These are phyloP conservation scores for Sporobolomyces phaffii DNA, from an alignment of 768 basidiomycete species.

Conservation along the genomic window DNA sequence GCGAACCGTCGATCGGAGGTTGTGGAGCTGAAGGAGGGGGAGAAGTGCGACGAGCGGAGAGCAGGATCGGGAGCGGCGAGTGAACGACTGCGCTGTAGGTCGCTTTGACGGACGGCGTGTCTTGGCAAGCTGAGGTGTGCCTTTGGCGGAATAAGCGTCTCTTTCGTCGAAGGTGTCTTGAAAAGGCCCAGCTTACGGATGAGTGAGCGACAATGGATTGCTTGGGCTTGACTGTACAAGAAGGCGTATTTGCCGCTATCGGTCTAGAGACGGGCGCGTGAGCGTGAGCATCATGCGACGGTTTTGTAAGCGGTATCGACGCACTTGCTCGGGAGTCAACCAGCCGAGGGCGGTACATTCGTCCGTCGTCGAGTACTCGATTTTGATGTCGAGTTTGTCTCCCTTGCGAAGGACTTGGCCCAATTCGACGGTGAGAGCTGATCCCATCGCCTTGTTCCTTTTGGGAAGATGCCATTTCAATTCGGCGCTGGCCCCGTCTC, in stretches of 20 bases:
- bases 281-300: neutral
- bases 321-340: conserved; percentile 65
- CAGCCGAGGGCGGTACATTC: conserved; percentile 75
- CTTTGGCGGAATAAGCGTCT: too few species aligned
- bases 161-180: too few species aligned
- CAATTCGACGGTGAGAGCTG: conserved; percentile 62
- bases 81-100: conserved; percentile 77
- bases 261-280: conserved; percentile 13
- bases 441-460: conserved; percentile 68
- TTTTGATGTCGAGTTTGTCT: conserved; percentile 51
- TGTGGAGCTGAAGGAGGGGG: conserved; percentile 51
- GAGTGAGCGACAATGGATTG: conserved; percentile 27
- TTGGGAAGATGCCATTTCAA: conserved; percentile 55
- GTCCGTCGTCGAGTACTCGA: conserved; percentile 68
- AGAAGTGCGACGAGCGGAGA: conserved; percentile 73
- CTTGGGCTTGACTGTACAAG: conserved; percentile 74
- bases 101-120: conserved; percentile 82
- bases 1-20: conserved; percentile 40
- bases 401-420: conserved; percentile 50
- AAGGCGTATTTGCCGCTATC: conserved; percentile 58
- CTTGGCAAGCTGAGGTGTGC: conserved; percentile 48
- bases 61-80: conserved; percentile 74
- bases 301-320: too few species aligned
- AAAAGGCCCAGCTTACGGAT: conserved; percentile 4
- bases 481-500: conserved; percentile 47